Evolutionary conservation across 306 rosid species (phyloP).

Genomic region (Medicago truncatula): MtrunA17r5.0-ANR NC_053045.1:52473001-52473500

Average conservation of each 20-base stretch:
- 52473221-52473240: conserved; percentile 38
- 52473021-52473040: conserved; percentile 27
- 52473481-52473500: conserved; percentile 91
- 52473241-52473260: conserved; percentile 31
- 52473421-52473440: conserved; percentile 49
- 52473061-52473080: conserved; percentile 48
- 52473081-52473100: conserved; percentile 49
- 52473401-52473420: conserved; percentile 43
- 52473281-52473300: conserved; percentile 24
- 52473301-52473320: conserved; percentile 39
- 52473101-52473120: conserved; percentile 41
- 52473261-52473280: conserved; percentile 34
- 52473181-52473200: conserved; percentile 61
- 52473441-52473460: conserved; percentile 52
- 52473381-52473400: conserved; percentile 48
- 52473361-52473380: conserved; percentile 48
- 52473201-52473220: conserved; percentile 44
- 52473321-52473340: conserved; percentile 30
- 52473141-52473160: conserved; percentile 48
- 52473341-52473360: conserved; percentile 50
- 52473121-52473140: conserved; percentile 56
- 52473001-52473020: conserved; percentile 34
- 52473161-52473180: conserved; percentile 51
- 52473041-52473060: conserved; percentile 67
- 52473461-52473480: conserved; percentile 80